Evolutionary conservation across 495 filamentous ascomycete genomes (phyloP).

Genomic region (Xylaria palmicola): DNA sequence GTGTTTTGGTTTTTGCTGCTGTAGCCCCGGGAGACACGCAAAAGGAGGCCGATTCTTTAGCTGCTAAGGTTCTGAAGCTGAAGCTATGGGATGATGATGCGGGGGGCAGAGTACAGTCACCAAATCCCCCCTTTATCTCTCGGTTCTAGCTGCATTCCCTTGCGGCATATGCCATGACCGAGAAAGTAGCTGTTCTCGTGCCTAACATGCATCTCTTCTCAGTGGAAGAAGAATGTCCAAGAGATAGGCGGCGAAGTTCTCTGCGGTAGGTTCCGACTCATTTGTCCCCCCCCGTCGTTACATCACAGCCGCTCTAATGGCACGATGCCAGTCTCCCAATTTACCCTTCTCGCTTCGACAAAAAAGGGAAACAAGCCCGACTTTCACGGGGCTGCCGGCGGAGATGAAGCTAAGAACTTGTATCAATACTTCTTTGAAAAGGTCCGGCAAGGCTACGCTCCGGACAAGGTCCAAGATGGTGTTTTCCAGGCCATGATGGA

Average conservation of each 20-base stretch:
- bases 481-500: conserved; percentile 99
- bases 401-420: conserved; percentile 71
- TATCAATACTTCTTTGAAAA: conserved; percentile 82
- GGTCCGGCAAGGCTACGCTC: conserved; percentile 67
- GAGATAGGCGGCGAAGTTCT: conserved; percentile 88
- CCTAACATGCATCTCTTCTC: conserved; percentile 20
- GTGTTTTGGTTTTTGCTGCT: conserved; percentile 87
- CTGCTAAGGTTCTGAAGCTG: conserved; percentile 81
- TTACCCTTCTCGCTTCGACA: conserved; percentile 86
- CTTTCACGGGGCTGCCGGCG: conserved; percentile 84
- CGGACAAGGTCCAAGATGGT: conserved; percentile 85
- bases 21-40: conserved; percentile 86
- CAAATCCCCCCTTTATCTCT: background rate
- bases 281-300: background rate
- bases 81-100: conserved; percentile 85
- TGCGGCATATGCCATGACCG: too few species aligned
- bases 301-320: background rate
- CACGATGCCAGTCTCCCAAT: conserved; percentile 78
- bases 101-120: conserved; percentile 53
- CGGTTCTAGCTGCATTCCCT: too few species aligned
- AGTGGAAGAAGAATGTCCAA: conserved; percentile 89
- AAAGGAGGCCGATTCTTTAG: conserved; percentile 82
- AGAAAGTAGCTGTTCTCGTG: conserved; percentile 6
- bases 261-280: conserved; percentile 62
- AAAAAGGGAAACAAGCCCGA: conserved; percentile 95